Conservation (phyloP, 73 alveolate species). For the Breviolum minutum region DNA sequence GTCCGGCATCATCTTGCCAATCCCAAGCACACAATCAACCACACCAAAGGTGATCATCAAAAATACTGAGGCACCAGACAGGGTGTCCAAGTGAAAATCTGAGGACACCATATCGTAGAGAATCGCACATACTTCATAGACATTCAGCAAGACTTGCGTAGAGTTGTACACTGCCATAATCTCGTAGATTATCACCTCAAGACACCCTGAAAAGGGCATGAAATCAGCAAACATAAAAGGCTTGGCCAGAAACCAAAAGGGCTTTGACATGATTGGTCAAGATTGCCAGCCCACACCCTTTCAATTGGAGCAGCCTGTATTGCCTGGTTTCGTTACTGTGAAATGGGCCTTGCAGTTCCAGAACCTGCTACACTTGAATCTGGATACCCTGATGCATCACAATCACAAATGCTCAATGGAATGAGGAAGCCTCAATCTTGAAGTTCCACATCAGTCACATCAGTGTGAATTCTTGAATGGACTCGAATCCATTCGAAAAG, state of each 20-base stretch:
- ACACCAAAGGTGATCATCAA: not conserved
- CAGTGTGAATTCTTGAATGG: no score
- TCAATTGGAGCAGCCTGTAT: no score
- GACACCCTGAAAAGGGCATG: not conserved
- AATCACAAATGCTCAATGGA: no score
- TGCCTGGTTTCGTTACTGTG: no score
- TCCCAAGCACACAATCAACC: not conserved
- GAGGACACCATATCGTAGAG: conserved; percentile 42
- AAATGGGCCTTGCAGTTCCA: no score
- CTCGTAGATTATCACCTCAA: conserved; percentile 48
- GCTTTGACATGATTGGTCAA: no score
- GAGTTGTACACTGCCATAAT: conserved; percentile 79
- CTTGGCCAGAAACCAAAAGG: no score
- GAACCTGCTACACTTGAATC: not conserved
- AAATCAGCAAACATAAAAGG: not conserved
- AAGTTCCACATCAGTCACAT: no score
- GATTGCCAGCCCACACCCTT: no score
- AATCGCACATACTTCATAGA: conserved; percentile 58
- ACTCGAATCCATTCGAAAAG: no score
- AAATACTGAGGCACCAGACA: not conserved
- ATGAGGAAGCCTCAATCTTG: no score
- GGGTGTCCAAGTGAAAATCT: conserved; percentile 46
- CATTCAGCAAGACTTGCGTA: conserved; percentile 72
- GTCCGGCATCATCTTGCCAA: not conserved
- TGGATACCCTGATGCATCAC: not conserved